phyloP scores from a whole-genome alignment of 805 yeast species.

The Lachancea sp. region DNA sequence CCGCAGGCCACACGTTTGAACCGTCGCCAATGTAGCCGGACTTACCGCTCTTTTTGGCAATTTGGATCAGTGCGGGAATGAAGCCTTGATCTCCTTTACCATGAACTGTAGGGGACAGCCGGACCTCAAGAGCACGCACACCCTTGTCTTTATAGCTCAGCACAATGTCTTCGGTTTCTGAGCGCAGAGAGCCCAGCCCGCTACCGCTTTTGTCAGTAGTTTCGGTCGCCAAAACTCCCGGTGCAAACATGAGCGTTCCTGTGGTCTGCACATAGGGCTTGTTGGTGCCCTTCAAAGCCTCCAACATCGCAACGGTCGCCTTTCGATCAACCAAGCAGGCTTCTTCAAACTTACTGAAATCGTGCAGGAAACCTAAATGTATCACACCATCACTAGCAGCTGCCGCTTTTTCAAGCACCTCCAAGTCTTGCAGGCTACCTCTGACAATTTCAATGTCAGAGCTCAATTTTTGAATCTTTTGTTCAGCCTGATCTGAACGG shows the following conservation, averaged over 20 bases:
- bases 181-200: conserved; percentile 11
- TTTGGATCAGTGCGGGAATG: conserved; percentile 17
- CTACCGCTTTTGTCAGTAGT: neutral
- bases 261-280: conserved; percentile 26
- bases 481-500: conserved; percentile 30
- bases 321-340: conserved; percentile 20
- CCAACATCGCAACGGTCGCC: conserved; percentile 27
- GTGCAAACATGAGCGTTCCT: conserved; percentile 18
- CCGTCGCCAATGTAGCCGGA: conserved; percentile 21
- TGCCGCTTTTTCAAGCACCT: conserved; percentile 26
- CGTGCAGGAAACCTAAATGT: conserved; percentile 35
- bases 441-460: conserved; percentile 18
- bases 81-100: conserved; percentile 30
- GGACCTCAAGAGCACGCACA: conserved; percentile 23
- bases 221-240: conserved; percentile 2
- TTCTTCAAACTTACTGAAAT: conserved; percentile 21
- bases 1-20: too few relatives aligned
- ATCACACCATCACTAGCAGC: conserved; percentile 32
- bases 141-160: conserved; percentile 21
- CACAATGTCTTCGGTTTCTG: conserved; percentile 12
- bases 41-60: conserved; percentile 31
- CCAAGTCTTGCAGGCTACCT: conserved; percentile 31
- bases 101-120: conserved; percentile 34
- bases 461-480: conserved; percentile 23
- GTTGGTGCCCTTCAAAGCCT: conserved; percentile 27